These are phyloP conservation scores for Hericium coralloides DNA, from an alignment of 768 basidiomycete genomes.

Conservation along the genomic window DNA sequence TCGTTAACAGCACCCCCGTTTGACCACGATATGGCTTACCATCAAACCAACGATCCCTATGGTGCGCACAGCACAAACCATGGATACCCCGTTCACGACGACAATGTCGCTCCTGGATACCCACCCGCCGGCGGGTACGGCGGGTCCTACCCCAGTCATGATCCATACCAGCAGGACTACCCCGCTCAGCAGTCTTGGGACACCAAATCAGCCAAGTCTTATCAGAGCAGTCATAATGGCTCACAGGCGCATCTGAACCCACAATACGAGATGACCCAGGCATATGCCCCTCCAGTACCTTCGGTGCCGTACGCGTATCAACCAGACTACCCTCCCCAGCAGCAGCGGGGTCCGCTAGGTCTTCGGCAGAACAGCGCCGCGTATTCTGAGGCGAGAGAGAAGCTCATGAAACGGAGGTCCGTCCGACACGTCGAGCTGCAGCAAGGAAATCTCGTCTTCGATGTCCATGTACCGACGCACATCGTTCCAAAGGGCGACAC, in stretches of 20 bases:
- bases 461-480: conserved; percentile 70
- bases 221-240: conserved; percentile 55
- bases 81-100: conserved; percentile 1
- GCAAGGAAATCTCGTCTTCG: conserved; percentile 79
- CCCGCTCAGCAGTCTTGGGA: conserved; percentile 30
- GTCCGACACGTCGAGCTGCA: conserved; percentile 72
- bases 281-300: conserved; percentile 45
- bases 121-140: conserved; percentile 10
- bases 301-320: conserved; percentile 33
- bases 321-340: conserved; percentile 50
- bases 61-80: not conserved
- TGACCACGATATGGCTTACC: conserved; percentile 20
- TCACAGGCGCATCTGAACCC: conserved; percentile 69
- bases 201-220: conserved; percentile 48
- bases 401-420: conserved; percentile 75
- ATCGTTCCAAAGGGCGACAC: conserved; percentile 63
- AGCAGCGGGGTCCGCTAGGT: conserved; percentile 35
- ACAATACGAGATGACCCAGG: conserved; percentile 49
- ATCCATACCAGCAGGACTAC: conserved; percentile 12
- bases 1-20: not conserved
- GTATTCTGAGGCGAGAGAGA: conserved; percentile 63
- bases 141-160: not conserved
- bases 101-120: conserved; percentile 10
- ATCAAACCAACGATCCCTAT: conserved; percentile 20
- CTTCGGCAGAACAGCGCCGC: conserved; percentile 34